These are phyloP conservation scores for Ganoderma multipileum DNA, from an alignment of 1,284 basidiomycete genomes.

Conservation along the genomic window DNA sequence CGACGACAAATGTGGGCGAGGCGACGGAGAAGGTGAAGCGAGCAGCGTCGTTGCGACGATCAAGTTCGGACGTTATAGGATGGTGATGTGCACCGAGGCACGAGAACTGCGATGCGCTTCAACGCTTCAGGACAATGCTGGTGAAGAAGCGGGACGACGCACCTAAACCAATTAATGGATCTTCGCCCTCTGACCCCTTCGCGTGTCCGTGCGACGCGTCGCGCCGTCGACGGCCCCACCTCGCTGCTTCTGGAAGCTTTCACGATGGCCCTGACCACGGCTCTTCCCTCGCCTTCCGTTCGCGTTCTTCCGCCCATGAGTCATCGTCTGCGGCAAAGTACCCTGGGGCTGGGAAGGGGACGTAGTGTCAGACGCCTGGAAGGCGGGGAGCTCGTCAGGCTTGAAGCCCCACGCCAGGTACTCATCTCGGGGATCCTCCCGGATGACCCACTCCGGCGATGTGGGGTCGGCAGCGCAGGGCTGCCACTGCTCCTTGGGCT, in stretches of 20 bases:
- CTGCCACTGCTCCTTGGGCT: constrained; percentile 1
- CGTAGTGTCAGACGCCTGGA: not conserved
- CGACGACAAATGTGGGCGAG: not conserved
- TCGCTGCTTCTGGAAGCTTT: not conserved
- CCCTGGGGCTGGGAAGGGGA: not conserved
- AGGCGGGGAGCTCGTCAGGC: not conserved
- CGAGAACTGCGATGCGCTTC: not conserved
- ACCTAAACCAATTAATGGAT: constrained; percentile 3
- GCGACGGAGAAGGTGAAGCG: not conserved
- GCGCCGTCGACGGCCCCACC: not conserved
- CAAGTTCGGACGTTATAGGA: not conserved
- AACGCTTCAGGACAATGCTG: not conserved
- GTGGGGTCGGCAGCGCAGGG: not conserved
- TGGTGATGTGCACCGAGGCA: not conserved
- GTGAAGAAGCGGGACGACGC: not conserved
- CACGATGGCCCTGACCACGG: not conserved
- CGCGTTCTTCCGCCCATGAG: not conserved
- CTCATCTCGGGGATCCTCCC: not conserved
- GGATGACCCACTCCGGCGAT: not conserved
- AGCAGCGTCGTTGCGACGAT: not conserved
- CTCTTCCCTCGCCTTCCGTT: not conserved
- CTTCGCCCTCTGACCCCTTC: constrained; percentile 6
- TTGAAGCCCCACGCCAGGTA: constrained; percentile 1
- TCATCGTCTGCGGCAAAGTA: not conserved
- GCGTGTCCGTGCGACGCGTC: not conserved